Evolutionary conservation across 2,329 filamentous ascomycete genomes (phyloP).

Genomic region (Arthroderma sp.): DNA sequence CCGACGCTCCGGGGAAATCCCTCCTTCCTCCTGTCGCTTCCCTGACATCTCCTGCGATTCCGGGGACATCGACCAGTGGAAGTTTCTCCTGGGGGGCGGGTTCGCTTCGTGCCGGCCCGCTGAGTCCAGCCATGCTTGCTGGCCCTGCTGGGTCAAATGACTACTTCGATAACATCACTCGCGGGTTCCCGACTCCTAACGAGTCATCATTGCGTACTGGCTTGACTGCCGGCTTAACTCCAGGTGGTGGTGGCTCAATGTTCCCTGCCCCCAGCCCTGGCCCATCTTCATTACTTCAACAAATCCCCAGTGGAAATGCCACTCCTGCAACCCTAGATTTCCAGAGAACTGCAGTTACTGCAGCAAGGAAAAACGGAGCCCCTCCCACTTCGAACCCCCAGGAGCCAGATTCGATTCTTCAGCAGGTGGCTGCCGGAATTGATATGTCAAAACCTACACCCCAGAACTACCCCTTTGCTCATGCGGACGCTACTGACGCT

Average conservation of each 20-base stretch:
- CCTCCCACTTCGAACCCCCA: conserved; percentile 32
- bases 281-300: conserved; percentile 60
- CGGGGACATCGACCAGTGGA: conserved; percentile 60
- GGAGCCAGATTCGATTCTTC: conserved; percentile 27
- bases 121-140: conserved; percentile 95
- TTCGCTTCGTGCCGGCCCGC: conserved; percentile 77
- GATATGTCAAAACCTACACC: conserved; percentile 39
- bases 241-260: conserved; percentile 92
- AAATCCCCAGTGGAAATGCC: conserved; percentile 65
- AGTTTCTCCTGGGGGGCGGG: conserved; percentile 73
- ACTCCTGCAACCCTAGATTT: conserved; percentile 91
- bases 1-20: conserved; percentile 69
- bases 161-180: conserved; percentile 77
- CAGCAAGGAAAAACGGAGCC: conserved; percentile 49
- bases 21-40: conserved; percentile 82
- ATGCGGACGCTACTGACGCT: conserved; percentile 83
- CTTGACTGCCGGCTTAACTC: conserved; percentile 56
- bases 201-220: conserved; percentile 77
- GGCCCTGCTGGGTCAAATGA: conserved; percentile 62
- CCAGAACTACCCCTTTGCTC: conserved; percentile 58
- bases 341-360: conserved; percentile 79
- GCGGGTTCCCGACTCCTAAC: conserved; percentile 79
- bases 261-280: conserved; percentile 86
- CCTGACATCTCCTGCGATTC: conserved; percentile 77
- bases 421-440: conserved; percentile 30